Evolutionary conservation across 345 rosid species (phyloP).

Genomic region (Salix purpurea): DNA sequence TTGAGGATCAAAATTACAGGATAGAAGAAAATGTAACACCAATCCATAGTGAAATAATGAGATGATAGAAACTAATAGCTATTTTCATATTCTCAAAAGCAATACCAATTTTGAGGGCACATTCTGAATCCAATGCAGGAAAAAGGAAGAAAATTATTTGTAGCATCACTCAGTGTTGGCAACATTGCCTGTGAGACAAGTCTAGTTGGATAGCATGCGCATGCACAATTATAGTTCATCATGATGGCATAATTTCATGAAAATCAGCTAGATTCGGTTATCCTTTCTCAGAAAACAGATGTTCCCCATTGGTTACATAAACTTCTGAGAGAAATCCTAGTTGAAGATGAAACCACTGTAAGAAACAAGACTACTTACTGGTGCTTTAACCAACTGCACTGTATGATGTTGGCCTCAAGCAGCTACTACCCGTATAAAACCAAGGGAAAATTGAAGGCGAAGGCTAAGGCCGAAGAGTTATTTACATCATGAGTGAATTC

Average conservation of each 20-base stretch:
- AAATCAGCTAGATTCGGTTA: not conserved
- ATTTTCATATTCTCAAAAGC: too few relatives aligned
- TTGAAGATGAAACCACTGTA: not conserved
- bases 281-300: conserved; percentile 5
- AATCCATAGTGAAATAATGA: too few relatives aligned
- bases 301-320: conserved; percentile 11
- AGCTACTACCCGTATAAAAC: conserved; percentile 32
- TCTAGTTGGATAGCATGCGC: not conserved
- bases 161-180: too few relatives aligned
- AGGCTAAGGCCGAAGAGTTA: conserved; percentile 9
- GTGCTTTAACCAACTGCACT: conserved; percentile 10
- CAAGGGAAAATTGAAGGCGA: conserved; percentile 12
- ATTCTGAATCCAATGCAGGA: too few relatives aligned
- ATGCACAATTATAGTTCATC: not conserved
- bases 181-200: too few relatives aligned
- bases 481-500: conserved; percentile 22
- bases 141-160: too few relatives aligned
- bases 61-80: too few relatives aligned
- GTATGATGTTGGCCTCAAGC: conserved; percentile 13
- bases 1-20: too few relatives aligned
- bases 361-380: conserved; percentile 1
- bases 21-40: too few relatives aligned
- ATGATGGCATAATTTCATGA: not conserved
- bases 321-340: conserved; percentile 6
- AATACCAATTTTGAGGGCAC: too few relatives aligned